These are phyloP conservation scores for Stephanodiscus triporus DNA, from an alignment of 108 stramenopile species.

Conservation along the genomic window DNA sequence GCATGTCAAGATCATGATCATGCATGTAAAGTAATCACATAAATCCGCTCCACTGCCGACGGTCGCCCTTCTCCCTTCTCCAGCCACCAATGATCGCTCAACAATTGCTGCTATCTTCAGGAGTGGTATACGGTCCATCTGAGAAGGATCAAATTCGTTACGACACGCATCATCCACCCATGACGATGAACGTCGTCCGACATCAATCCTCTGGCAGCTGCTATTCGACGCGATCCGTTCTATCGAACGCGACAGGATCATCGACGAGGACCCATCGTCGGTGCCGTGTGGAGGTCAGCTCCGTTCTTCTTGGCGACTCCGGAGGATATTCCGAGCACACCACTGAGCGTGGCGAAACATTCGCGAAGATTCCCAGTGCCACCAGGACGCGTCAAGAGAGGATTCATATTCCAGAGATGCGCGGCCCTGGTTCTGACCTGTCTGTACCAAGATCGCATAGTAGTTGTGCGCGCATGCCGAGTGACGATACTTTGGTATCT, in stretches of 20 bases:
- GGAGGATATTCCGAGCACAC: background rate
- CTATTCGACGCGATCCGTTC: conserved; percentile 13
- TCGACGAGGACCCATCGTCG: conserved; percentile 28
- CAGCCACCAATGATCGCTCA: background rate
- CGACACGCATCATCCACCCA: background rate
- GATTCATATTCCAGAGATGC: background rate
- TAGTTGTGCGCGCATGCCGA: background rate
- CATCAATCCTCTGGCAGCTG: background rate
- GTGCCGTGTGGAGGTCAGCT: conserved; percentile 23
- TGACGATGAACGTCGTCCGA: background rate
- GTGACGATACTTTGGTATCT: background rate
- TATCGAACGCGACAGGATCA: conserved; percentile 21
- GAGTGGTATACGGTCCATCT: background rate
- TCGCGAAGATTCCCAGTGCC: background rate
- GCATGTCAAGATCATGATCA: too few species aligned
- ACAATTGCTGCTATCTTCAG: background rate
- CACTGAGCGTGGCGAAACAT: background rate
- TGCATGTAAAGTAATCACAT: too few species aligned
- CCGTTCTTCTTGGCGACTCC: conserved; percentile 6
- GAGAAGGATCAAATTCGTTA: background rate
- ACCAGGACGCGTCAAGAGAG: background rate
- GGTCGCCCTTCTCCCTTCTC: too few species aligned
- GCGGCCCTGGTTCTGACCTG: background rate
- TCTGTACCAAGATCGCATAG: background rate
- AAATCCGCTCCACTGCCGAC: too few species aligned